Base-by-base conservation (phyloP, 2,329 filamentous ascomycete genomes). In the Amylocarpus encephaloides region DNA sequence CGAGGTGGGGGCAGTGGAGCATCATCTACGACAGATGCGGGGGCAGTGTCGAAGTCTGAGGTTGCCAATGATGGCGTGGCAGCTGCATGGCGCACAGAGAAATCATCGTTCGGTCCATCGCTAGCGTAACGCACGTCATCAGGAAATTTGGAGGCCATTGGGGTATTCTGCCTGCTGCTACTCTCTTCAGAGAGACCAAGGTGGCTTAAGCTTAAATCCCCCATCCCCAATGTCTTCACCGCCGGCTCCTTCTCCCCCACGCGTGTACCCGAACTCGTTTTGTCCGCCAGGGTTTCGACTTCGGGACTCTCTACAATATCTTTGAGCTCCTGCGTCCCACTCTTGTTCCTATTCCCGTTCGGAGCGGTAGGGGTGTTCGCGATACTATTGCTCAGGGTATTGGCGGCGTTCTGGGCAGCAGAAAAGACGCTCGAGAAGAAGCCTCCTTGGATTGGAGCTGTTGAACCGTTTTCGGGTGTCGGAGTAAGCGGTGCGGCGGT, bases 401-500 rank as follows among this genome's bases (percentile, higher is more conserved):
- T 89, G 12, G 91, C 90, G 39, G 92, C 92, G 76, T 86, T 96
- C 68, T 97, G 92, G 15, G 93, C 93, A 41, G 86, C 92, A 36
- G 89, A 92, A 57, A 98, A 82, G 64, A 98, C 87, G 22, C 88
- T 91, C 4, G 89, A 95, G 70, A 98, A 97, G 72, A 98, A 97
- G 1, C 90, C 84, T 34, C 78, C 73, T 48, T 79, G 76, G 29
- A 78, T 73, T 32, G 80, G 62, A 60, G 70, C 54, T 54, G 68
- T 68, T 3, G 68, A 63, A 60, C 83, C 83, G 67, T 70, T 75
- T 66, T 96, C 91, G 34, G 80, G 74, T 0, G 84, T 86, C 6
- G 90, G 88, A 2, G 90, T 87, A 46, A 93, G 73, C 7, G 90
- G 85, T 13, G 79, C 81, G 48, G 79, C 76, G 56, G 83, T 83